Conservation (phyloP, 179 eudicot genomes). For the Monotropa hypopitys region DNA sequence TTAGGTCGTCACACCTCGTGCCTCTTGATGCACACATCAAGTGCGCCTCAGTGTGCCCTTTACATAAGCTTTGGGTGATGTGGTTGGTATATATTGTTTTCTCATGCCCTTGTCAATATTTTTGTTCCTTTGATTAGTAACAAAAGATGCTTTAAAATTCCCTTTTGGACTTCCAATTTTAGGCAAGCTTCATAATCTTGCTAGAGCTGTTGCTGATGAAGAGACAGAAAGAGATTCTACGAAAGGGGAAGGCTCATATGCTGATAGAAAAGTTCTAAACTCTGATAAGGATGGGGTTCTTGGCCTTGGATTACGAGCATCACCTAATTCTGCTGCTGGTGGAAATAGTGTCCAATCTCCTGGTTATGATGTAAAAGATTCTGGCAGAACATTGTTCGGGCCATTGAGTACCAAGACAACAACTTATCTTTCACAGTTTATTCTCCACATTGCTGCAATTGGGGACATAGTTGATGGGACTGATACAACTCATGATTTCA, state of each 20-base stretch:
- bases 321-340: constrained; percentile 27
- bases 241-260: constrained; percentile 38
- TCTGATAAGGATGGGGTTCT: constrained; percentile 51
- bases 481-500: constrained; percentile 98
- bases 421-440: constrained; percentile 85
- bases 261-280: constrained; percentile 35
- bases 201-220: constrained; percentile 95
- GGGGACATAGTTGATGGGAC: constrained; percentile 99
- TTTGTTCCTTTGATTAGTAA: background rate
- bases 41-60: too few relatives aligned
- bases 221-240: constrained; percentile 47
- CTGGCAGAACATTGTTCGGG: constrained; percentile 65
- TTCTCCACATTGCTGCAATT: constrained; percentile 95
- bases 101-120: background rate
- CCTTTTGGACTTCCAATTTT: constrained; percentile 13
- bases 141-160: background rate
- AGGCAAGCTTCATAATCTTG: constrained; percentile 98
- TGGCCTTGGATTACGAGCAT: constrained; percentile 74
- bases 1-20: too few relatives aligned
- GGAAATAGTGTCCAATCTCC: constrained; percentile 35
- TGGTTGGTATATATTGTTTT: background rate
- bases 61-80: background rate
- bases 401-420: constrained; percentile 64
- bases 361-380: constrained; percentile 54
- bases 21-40: too few relatives aligned